Evolutionary conservation across 2,329 filamentous ascomycete genomes (phyloP), one percentile per base, ranked within the genome.

Genomic region (Trichoderma brevicompactum): DNA sequence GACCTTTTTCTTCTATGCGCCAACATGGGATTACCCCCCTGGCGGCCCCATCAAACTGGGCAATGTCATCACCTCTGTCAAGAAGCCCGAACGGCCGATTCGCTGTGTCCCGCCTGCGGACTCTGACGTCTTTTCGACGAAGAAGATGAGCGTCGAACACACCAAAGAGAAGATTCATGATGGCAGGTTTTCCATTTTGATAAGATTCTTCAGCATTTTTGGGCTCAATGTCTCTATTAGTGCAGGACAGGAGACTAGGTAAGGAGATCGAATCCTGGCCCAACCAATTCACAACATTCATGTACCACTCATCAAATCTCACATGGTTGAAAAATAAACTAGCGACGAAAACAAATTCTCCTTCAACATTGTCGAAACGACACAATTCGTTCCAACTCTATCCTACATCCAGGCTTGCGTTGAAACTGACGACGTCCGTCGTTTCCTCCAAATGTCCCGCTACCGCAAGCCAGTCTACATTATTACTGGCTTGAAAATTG

Each of bases 41-140:
- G 53, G 52, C 4, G 68, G 68, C 7, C 64, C 68, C 10, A 67
- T 69, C n/a, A 67, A 68, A 62, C 58, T 69, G 12, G 68, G 68
- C 6, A 69, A 68, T 48, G 61, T 68, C 43, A 50, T 69, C n/a
- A 49, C 64, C 9, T 68, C 66, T 7, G 65, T 68, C 10, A 64
- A 68, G 36, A 69, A 44, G 17, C 68, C 68, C 0, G 34, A 69
- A 19, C 65, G 50, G 1, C 61, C 68, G 3, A 61, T 69, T 9
- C 54, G 40, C 17, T 59, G 59, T 3, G 28, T 32, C 3, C 32
- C 62, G n/a, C 53, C 65, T 7, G 13, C 50, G 7, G 49, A 55
- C 15, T 63, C 59, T 7, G 48, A 52, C 10, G 5, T 63, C 48
- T 63, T 63, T 36, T 53, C 49, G 3, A 63, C 48, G 0, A 28